phyloP scores from a whole-genome alignment of 306 rosid species.

The Lathyrus oleraceus region DNA sequence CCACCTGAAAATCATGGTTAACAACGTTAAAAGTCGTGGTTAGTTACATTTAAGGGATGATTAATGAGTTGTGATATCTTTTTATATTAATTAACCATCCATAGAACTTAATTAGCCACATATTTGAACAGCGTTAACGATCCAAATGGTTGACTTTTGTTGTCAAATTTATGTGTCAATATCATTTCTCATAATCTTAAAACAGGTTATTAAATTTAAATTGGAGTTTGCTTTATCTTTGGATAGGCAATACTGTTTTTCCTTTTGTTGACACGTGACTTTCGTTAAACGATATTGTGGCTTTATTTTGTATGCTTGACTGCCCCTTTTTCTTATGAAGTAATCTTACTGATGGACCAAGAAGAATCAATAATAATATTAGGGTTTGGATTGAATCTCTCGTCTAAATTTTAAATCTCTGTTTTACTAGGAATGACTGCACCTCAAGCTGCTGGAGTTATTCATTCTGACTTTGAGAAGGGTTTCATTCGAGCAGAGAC shows the following conservation, averaged over 20 bases:
- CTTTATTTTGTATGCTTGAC: conserved; percentile 18
- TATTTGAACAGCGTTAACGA: not conserved
- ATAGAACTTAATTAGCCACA: not conserved
- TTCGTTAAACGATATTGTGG: not conserved
- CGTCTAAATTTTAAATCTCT: conserved; percentile 36
- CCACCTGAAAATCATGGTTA: not conserved
- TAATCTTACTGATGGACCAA: conserved; percentile 26
- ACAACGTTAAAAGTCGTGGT: not conserved
- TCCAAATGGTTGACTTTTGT: not conserved
- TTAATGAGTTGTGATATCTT: not conserved
- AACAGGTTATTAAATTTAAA: conserved; percentile 16
- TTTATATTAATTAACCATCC: not conserved
- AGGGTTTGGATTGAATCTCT: conserved; percentile 19
- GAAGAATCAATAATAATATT: conserved; percentile 9
- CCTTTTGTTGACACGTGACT: conserved; percentile 5
- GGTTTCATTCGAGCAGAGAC: conserved; percentile 98
- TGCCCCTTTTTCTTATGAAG: conserved; percentile 21
- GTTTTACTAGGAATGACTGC: conserved; percentile 91
- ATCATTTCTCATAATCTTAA: not conserved
- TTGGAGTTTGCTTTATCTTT: not conserved
- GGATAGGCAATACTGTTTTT: conserved; percentile 1
- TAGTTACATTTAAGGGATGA: not conserved
- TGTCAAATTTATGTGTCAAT: not conserved
- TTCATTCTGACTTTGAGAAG: conserved; percentile 98
- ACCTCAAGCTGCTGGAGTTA: conserved; percentile 99